Evolutionary conservation across 2,329 filamentous ascomycete genomes (phyloP), one percentile per base, ranked within the genome.

Genomic region (Sarocladium kiliense): DNA sequence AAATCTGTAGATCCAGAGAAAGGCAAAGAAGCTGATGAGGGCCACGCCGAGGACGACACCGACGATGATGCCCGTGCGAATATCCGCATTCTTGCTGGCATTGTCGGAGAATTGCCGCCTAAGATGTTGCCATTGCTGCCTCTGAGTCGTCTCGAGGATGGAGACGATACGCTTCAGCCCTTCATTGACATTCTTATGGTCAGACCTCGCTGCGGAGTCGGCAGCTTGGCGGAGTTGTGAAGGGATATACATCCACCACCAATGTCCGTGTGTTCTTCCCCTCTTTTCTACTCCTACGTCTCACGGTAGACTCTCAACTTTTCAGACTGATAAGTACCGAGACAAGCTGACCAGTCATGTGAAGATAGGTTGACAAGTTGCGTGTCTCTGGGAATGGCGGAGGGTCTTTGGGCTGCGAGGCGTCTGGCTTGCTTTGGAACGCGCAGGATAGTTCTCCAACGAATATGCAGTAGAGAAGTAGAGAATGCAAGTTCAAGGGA

Each of bases 1-100:
- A 19, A 58, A 55, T 47, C 73, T 66, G 58, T 77, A 77, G 3
- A 66, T 60, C 59, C 68, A 74, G 36, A 74, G 58, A 57, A 78
- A 77, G 36, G 65, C 65, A 37, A 63, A 55, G 18, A 69, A 57
- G 19, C 63, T 69, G 16, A 68, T 61, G 55, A 78, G 54, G 55
- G 77, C 77, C 19, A 69, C 60, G 25, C 68, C 67, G 19, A 77
- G 63, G 3, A 72, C 63, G 39, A 77, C 63, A 56, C 71, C 74
- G 44, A 77, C 69, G 3, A 73, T 67, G 56, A 75, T 64, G 54
- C 74, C 74, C 55, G 76, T 77, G 32, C 69, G 73, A 54, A 68
- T 65, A 60, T 76, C 73, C 32, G 67, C 69, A 37, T 71, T 68
- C 16, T 68, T 61, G 45, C 62, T 55, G 1, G 62, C 54, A 55